phyloP scores from a whole-genome alignment of 345 rosid species.

The Pugionium cornutum region DNA sequence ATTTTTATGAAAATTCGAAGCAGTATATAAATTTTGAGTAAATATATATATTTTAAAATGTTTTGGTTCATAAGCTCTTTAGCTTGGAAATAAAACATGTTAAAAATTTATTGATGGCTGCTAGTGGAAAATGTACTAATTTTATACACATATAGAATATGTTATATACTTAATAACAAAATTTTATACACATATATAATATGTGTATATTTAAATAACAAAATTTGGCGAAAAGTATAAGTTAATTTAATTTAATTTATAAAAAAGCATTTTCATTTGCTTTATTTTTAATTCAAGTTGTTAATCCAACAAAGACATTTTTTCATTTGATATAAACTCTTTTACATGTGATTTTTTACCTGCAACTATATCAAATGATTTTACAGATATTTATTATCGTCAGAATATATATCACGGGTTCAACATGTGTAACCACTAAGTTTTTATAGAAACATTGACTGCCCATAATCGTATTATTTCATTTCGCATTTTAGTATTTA shows the following conservation, averaged over 20 bases:
- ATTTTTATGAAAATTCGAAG: background rate
- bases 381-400: no score
- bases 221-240: background rate
- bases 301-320: background rate
- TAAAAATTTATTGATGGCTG: background rate
- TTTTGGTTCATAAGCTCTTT: background rate
- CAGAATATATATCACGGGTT: no score
- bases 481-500: conserved; percentile 22
- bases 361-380: no score
- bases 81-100: background rate
- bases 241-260: background rate
- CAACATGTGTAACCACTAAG: no score
- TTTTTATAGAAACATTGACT: background rate
- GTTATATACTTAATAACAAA: no score
- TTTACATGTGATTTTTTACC: no score
- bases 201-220: background rate
- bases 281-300: background rate
- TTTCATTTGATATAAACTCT: no score
- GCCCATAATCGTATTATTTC: conserved; percentile 20
- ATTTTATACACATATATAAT: no score
- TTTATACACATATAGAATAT: background rate
- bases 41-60: background rate
- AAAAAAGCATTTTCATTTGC: background rate
- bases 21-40: background rate
- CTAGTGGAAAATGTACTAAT: conserved; percentile 11